Percentiles rank a stretch among this genome's conserved stretches.
Evolutionary conservation across 495 filamentous ascomycete genomes (phyloP).

Genomic region (Chaetomium fimeti): DNA sequence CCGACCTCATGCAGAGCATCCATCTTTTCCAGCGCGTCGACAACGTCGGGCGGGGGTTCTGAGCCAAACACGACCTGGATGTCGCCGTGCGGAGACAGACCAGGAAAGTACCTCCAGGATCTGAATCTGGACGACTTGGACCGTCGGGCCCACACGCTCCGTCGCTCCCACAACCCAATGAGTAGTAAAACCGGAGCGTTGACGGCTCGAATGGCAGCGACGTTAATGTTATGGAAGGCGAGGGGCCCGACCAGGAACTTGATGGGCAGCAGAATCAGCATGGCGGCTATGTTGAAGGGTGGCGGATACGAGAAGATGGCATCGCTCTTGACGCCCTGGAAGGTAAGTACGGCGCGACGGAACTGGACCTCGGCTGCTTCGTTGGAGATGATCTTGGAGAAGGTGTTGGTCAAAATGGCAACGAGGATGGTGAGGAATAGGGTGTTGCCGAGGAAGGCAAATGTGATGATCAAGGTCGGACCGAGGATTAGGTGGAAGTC

Average conservation of each 20-base stretch:
- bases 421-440: constrained; percentile 68
- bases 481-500: constrained; percentile 60
- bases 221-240: constrained; percentile 63
- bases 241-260: constrained; percentile 54
- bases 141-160: constrained; percentile 37
- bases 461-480: constrained; percentile 59
- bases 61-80: constrained; percentile 59
- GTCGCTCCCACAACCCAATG: constrained; percentile 55
- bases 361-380: constrained; percentile 63
- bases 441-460: constrained; percentile 65
- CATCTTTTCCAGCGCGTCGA: constrained; percentile 41
- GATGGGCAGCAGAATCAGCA: constrained; percentile 56
- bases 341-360: constrained; percentile 60
- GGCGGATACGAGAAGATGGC: constrained; percentile 63
- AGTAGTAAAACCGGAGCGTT: constrained; percentile 57
- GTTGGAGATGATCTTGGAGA: constrained; percentile 60
- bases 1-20: constrained; percentile 28
- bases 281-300: constrained; percentile 62
- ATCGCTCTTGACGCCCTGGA: constrained; percentile 65
- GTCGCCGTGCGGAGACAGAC: constrained; percentile 58
- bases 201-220: constrained; percentile 52
- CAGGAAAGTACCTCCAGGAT: constrained; percentile 50
- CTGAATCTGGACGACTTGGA: constrained; percentile 20
- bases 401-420: constrained; percentile 64
- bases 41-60: constrained; percentile 54